Evolutionary conservation across 2,329 filamentous ascomycete species (phyloP).

Genomic region (Claviceps cyperi): DNA sequence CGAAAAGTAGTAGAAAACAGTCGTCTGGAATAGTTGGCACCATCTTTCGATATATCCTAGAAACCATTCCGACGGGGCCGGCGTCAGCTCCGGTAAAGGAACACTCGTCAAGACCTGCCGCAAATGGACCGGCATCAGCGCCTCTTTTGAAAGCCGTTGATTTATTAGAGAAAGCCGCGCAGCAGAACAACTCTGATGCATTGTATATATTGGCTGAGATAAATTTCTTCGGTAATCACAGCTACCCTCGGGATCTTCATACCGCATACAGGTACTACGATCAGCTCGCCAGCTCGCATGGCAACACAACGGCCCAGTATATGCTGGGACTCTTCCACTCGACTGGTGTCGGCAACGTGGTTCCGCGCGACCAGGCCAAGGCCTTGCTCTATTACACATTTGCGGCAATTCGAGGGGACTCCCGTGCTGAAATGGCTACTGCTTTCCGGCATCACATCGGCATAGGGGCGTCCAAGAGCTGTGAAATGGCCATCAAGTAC

Average conservation of each 20-base stretch:
- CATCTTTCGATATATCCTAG: conserved; percentile 29
- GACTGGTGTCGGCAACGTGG: conserved; percentile 71
- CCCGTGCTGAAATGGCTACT: conserved; percentile 82
- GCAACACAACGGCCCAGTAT: conserved; percentile 85
- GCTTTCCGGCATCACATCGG: conserved; percentile 76
- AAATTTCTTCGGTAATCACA: conserved; percentile 93
- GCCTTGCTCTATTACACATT: conserved; percentile 91
- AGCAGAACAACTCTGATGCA: conserved; percentile 59
- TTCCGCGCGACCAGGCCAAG: conserved; percentile 77
- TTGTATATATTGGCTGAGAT: conserved; percentile 82
- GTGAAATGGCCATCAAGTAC: conserved; percentile 70
- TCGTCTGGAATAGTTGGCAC: conserved; percentile 29
- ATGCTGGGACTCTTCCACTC: conserved; percentile 96
- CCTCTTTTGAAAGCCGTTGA: conserved; percentile 36
- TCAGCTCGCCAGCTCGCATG: conserved; percentile 57
- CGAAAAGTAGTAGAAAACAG: conserved; percentile 29
- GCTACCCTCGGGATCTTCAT: conserved; percentile 67
- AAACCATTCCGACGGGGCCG: conserved; percentile 35
- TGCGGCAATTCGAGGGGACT: conserved; percentile 71
- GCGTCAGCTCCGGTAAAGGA: conserved; percentile 30
- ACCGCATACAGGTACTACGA: conserved; percentile 72
- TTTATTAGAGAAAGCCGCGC: conserved; percentile 37
- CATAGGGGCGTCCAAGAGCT: conserved; percentile 73
- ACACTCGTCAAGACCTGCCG: conserved; percentile 7
- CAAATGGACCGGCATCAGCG: conserved; percentile 17